These are phyloP conservation scores for Eragrostis curvula DNA, from an alignment of 176 grass and related monocot species.

Conservation along the genomic window DNA sequence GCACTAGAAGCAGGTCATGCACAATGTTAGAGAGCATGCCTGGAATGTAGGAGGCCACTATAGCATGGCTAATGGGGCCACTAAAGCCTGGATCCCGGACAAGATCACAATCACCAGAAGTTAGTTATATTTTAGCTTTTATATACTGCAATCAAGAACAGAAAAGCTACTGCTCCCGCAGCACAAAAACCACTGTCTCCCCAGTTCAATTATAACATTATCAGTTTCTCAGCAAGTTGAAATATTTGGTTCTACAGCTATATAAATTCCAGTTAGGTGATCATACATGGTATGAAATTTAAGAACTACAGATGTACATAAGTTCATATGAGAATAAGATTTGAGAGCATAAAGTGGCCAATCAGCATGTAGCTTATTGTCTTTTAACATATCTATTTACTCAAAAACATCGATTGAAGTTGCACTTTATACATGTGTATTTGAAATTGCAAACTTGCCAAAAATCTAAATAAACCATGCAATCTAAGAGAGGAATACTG, in stretches of 20 bases:
- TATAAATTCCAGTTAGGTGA: not conserved
- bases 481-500: constrained; percentile 53
- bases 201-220: not conserved
- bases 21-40: too few species aligned
- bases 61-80: too few species aligned
- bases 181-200: too few species aligned
- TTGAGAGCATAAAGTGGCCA: constrained; percentile 1
- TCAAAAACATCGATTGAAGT: not conserved
- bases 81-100: too few species aligned
- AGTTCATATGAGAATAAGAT: constrained; percentile 29
- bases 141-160: too few species aligned
- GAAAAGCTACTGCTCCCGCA: too few species aligned
- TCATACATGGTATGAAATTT: constrained; percentile 16
- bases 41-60: too few species aligned
- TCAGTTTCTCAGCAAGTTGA: constrained; percentile 14
- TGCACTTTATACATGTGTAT: constrained; percentile 4
- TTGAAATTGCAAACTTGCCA: constrained; percentile 13
- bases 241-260: constrained; percentile 13
- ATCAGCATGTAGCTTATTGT: not conserved
- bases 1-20: too few species aligned
- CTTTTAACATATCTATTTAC: constrained; percentile 9
- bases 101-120: too few species aligned
- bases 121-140: too few species aligned
- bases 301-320: not conserved
- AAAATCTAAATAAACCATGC: constrained; percentile 38